phyloP scores from a whole-genome alignment of 2,329 filamentous ascomycete species.

The Ascochyta koolunga region DNA sequence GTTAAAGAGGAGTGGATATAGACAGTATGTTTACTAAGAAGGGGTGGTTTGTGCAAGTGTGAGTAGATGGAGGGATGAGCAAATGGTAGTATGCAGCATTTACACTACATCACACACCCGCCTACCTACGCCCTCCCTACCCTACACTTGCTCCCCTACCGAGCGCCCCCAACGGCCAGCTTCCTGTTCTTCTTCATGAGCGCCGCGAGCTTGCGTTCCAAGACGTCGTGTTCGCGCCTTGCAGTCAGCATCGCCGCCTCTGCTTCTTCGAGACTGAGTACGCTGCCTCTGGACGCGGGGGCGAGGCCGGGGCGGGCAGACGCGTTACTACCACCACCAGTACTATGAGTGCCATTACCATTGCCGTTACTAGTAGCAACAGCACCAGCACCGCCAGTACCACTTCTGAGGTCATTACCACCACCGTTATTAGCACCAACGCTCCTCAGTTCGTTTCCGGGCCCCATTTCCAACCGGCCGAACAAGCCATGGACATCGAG shows the following conservation, averaged over 20 bases:
- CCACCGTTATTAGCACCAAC: constrained; percentile 16
- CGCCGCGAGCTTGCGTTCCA: constrained; percentile 45
- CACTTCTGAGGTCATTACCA: too few species aligned
- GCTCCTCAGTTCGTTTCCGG: constrained; percentile 2
- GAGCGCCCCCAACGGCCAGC: constrained; percentile 25
- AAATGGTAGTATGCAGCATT: too few species aligned
- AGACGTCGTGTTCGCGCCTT: constrained; percentile 44
- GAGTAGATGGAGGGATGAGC: too few species aligned
- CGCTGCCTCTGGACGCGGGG: constrained; percentile 22
- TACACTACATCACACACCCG: not conserved
- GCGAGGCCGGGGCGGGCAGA: too few species aligned
- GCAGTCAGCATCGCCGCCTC: constrained; percentile 44
- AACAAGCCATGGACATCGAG: constrained; percentile 18
- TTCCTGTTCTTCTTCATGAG: constrained; percentile 48
- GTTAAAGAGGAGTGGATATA: too few species aligned
- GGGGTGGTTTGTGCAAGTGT: too few species aligned
- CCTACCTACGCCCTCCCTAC: too few species aligned
- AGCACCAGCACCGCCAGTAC: constrained; percentile 3
- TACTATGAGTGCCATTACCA: not conserved
- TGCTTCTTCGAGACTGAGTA: constrained; percentile 44
- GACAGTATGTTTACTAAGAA: too few species aligned
- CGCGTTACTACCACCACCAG: too few species aligned
- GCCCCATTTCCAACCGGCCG: constrained; percentile 28
- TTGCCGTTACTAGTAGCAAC: too few species aligned
- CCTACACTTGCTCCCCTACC: too few species aligned